Conservation (phyloP, 768 basidiomycete genomes). For the Lactifluus hygrophoroides region DNA sequence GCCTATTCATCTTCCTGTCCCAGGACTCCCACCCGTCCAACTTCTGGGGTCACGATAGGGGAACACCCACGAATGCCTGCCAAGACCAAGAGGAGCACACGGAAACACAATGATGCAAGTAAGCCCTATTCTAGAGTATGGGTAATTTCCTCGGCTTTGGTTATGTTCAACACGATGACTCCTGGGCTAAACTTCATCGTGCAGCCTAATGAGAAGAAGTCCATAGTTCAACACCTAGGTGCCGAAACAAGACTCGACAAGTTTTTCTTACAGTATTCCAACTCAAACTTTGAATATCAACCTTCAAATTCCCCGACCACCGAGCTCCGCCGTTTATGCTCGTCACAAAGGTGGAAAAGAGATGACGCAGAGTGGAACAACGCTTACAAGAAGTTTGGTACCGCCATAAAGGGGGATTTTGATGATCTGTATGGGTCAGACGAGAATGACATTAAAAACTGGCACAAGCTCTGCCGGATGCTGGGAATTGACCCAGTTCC, state of each 20-base stretch:
- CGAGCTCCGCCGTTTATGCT: conserved; percentile 15
- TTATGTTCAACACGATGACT: neutral
- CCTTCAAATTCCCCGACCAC: neutral
- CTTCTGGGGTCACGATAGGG: no score
- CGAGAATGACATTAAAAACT: conserved; percentile 13
- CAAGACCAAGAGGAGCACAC: neutral
- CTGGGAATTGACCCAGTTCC: conserved; percentile 19
- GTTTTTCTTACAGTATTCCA: conserved; percentile 19
- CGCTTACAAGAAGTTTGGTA: neutral
- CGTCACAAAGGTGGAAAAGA: neutral
- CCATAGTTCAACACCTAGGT: neutral
- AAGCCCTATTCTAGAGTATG: neutral
- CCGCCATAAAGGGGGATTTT: conserved; percentile 18
- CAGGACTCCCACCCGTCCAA: no score
- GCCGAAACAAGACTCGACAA: neutral
- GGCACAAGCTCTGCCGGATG: conserved; percentile 17
- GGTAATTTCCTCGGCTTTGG: neutral
- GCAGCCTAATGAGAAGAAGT: neutral
- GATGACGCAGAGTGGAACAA: neutral
- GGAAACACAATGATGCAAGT: neutral
- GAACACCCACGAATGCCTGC: neutral
- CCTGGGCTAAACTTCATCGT: neutral
- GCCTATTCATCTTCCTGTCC: no score
- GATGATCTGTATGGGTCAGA: conserved; percentile 19
- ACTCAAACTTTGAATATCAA: conserved; percentile 8